These are phyloP conservation scores for Saksenaea vasiformis DNA, from an alignment of 371 early-diverging fungal genomes.

Conservation along the genomic window DNA sequence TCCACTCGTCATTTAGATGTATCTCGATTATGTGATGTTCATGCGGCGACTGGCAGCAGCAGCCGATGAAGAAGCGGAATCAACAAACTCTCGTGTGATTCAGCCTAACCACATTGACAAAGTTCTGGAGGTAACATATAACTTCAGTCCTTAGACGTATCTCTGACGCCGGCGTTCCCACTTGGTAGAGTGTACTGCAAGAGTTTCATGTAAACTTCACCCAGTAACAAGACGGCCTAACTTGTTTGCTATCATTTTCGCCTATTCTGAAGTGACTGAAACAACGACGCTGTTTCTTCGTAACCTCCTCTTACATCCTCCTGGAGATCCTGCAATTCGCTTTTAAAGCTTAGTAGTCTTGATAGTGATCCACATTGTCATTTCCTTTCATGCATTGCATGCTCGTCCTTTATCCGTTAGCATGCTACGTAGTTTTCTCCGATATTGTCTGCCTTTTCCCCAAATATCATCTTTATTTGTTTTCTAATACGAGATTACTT, in stretches of 20 bases:
- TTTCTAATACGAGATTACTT: too few species aligned
- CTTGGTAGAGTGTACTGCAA: neutral
- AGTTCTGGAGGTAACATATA: slow-evolving; percentile 12
- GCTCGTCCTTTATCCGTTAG: too few species aligned
- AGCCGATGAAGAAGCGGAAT: slow-evolving; percentile 10
- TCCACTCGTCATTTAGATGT: slow-evolving; percentile 11
- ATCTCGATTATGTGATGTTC: slow-evolving; percentile 20
- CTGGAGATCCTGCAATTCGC: too few species aligned
- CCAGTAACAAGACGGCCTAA: neutral
- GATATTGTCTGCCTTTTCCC: too few species aligned
- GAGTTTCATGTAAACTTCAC: slow-evolving; percentile 2
- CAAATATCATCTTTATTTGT: too few species aligned
- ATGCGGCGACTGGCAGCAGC: slow-evolving; percentile 18
- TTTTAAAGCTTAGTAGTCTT: too few species aligned
- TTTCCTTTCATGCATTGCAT: too few species aligned
- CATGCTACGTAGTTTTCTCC: too few species aligned
- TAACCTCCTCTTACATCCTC: too few species aligned
- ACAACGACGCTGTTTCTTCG: neutral
- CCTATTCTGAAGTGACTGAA: neutral
- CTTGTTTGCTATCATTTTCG: too few species aligned
- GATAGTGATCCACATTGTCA: too few species aligned
- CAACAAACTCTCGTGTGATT: slow-evolving; percentile 6
- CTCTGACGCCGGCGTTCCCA: neutral
- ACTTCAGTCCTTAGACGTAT: neutral
- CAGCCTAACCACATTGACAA: slow-evolving; percentile 9